These are phyloP conservation scores for Eucalyptus fibrosa DNA, from an alignment of 345 rosid species.

Conservation along the genomic window DNA sequence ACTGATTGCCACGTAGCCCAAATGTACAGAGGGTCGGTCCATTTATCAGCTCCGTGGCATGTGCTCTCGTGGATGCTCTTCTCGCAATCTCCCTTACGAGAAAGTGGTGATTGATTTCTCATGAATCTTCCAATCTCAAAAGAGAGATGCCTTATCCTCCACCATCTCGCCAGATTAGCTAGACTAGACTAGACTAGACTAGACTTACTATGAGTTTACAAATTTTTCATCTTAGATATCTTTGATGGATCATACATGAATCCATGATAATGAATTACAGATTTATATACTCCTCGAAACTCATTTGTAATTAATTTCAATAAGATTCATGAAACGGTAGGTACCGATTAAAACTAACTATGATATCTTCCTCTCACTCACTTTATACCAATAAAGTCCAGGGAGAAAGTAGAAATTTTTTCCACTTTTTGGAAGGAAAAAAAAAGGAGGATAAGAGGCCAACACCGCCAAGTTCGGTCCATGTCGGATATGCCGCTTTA, in stretches of 20 bases:
- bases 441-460: not conserved
- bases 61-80: not conserved
- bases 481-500: not conserved
- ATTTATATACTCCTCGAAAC: fast-evolving
- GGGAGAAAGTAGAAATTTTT: not conserved
- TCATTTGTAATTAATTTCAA: not conserved
- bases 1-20: not conserved
- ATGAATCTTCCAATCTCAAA: not conserved
- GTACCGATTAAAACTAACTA: not conserved
- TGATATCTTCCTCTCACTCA: not conserved
- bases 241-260: no score
- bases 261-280: fast-evolving
- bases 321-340: not conserved
- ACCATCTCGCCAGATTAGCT: not conserved
- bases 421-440: not conserved
- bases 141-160: not conserved
- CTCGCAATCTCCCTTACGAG: not conserved
- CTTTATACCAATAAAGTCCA: not conserved
- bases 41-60: not conserved
- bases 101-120: not conserved
- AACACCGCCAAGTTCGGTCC: not conserved
- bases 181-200: not conserved
- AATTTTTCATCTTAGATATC: not conserved
- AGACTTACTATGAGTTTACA: not conserved
- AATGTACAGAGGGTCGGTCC: not conserved